phyloP scores from a whole-genome alignment of 768 basidiomycete genomes.

The Lactifluus hygrophoroides region DNA sequence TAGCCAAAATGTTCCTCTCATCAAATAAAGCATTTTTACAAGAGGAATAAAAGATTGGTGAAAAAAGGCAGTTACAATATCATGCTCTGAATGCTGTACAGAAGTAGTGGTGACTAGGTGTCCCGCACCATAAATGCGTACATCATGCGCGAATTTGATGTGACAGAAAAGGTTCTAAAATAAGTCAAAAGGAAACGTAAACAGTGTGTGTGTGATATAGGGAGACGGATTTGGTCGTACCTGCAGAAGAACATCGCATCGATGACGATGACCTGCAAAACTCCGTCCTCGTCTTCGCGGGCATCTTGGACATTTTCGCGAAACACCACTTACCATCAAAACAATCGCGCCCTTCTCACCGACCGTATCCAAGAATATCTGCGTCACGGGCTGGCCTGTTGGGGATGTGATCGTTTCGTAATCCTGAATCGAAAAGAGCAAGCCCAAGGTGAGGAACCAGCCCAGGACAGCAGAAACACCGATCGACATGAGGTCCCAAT shows the following conservation, averaged over 20 bases:
- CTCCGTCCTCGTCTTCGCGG: not conserved
- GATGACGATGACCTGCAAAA: slow-evolving; percentile 47
- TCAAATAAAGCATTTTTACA: too few species aligned
- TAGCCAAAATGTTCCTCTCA: too few species aligned
- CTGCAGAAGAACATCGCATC: slow-evolving; percentile 72
- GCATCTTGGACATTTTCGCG: not conserved
- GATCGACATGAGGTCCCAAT: slow-evolving; percentile 65
- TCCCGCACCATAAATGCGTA: too few species aligned
- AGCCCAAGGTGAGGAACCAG: slow-evolving; percentile 63
- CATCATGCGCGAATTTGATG: slow-evolving; percentile 78
- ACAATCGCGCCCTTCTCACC: slow-evolving; percentile 68
- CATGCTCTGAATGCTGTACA: too few species aligned
- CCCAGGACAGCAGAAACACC: slow-evolving; percentile 65
- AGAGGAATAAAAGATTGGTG: too few species aligned
- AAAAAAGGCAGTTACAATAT: too few species aligned
- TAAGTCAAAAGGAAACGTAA: not conserved
- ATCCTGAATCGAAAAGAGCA: slow-evolving; percentile 74
- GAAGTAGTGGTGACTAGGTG: too few species aligned
- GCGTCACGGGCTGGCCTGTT: slow-evolving; percentile 65
- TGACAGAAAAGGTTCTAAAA: slow-evolving; percentile 62
- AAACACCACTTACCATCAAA: slow-evolving; percentile 43
- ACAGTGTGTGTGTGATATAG: not conserved
- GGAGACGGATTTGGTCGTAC: slow-evolving; percentile 26
- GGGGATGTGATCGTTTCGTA: slow-evolving; percentile 39
- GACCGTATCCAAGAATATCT: slow-evolving; percentile 72